Evolutionary conservation across 2,329 filamentous ascomycete genomes (phyloP).

Genomic region (Botrytis porri): DNA sequence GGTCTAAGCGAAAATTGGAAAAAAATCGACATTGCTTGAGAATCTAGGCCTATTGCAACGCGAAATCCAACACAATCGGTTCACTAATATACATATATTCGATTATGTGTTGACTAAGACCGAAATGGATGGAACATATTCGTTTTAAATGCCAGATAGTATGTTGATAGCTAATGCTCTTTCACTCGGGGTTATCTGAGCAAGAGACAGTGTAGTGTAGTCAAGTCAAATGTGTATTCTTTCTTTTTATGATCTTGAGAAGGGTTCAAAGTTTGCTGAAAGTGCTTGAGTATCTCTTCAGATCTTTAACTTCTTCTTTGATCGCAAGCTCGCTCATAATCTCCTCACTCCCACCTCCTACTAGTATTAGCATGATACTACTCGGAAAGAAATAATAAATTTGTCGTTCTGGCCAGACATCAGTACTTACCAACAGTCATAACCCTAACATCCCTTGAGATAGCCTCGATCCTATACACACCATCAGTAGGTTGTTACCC

Average conservation of each 20-base stretch:
- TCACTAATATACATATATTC: neutral
- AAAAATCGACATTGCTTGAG: neutral
- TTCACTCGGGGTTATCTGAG: accelerated
- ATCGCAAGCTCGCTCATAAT: slow-evolving; percentile 38
- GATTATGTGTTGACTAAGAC: neutral
- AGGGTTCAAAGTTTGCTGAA: slow-evolving; percentile 28
- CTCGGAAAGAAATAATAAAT: neutral
- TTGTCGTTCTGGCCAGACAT: neutral
- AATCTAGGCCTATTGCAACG: neutral
- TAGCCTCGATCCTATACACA: slow-evolving; percentile 47
- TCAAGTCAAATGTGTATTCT: neutral
- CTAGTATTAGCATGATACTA: slow-evolving; percentile 13
- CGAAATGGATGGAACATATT: neutral
- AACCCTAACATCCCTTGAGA: slow-evolving; percentile 51
- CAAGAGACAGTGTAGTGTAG: neutral
- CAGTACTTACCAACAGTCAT: slow-evolving; percentile 39
- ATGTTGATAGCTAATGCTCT: too few species aligned
- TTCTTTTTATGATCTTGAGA: neutral
- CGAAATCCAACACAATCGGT: neutral
- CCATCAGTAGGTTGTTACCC: slow-evolving; percentile 1
- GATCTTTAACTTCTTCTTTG: slow-evolving; percentile 37
- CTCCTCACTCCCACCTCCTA: slow-evolving; percentile 38
- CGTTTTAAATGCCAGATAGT: neutral
- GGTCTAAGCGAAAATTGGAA: neutral
- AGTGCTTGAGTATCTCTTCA: slow-evolving; percentile 28